Evolutionary conservation across 2,329 filamentous ascomycete species (phyloP), one percentile per base, ranked within the genome.

Genomic region (Neophaeococcomyces aloes): DNA sequence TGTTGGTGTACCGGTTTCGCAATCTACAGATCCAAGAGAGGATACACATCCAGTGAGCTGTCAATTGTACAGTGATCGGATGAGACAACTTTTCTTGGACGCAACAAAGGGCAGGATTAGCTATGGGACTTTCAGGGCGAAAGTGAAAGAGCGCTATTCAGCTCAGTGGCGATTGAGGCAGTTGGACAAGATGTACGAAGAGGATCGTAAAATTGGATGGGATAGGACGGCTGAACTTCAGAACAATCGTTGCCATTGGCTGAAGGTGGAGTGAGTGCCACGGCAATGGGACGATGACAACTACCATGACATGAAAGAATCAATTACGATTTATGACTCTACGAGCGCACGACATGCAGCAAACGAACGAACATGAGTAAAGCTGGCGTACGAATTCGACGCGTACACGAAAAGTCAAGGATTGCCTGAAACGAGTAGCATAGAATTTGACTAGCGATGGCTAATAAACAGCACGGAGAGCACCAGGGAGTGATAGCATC

Each of bases 51-150:
- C 49, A 4, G 53, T 53, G 15, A 74, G 68, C 17, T 95, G 88
- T 57, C 84, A 89, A 60, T 70, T 95, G 2, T 94, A 91, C 59
- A 88, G 83, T 33, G 64, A 73, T 3, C 74, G 82, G 13, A 94
- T 94, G 86, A 73, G 86, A 31, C 70, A 73, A 0, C 70, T 85
- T 1, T 94, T 93, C 58, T 63, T 67, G 21, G 71, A 76, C 23
- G 80, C 83, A 0, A 79, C 85, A 34, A 67, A 73, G 44, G 71
- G 72, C n/a, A 19, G 34, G 29, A 74, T 81, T 41, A 83, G 94
- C 56, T 70, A 81, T 45, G 68, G 69, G 18, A 80, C 79, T 50
- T 62, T 94, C 30, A 76, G 74, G 54, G 66, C 79, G 27, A 65
- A 72, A 36, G 76, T 82, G 52, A 68, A 79, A 52, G 69, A 74